A percentile compares a stretch with the other conserved stretches of the same genome.
phyloP scores from a whole-genome alignment of 768 basidiomycete species.

The Lentinula aciculospora region DNA sequence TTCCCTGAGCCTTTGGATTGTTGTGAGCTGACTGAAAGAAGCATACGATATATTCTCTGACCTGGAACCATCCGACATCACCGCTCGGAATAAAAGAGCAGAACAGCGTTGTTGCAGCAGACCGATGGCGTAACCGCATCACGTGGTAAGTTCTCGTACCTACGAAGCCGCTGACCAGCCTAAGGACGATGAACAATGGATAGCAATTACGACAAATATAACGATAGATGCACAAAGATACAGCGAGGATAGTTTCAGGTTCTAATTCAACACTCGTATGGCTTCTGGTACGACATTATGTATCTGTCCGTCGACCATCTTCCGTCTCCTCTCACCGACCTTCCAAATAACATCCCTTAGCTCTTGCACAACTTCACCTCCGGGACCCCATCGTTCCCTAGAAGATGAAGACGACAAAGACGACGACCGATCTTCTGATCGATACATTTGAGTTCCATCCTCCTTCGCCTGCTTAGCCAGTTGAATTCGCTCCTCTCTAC shows the following conservation, averaged over 20 bases:
- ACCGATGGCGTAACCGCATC: too few relatives aligned
- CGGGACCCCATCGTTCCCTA: slow-evolving; percentile 57
- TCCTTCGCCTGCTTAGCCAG: slow-evolving; percentile 51
- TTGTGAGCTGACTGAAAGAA: not conserved
- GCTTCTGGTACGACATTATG: slow-evolving; percentile 8
- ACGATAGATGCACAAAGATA: not conserved
- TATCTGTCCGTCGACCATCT: slow-evolving; percentile 26
- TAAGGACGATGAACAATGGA: not conserved
- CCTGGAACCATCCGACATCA: slow-evolving; percentile 61
- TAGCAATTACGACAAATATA: not conserved
- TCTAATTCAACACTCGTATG: not conserved
- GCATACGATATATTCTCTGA: slow-evolving; percentile 16
- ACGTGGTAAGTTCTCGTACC: too few relatives aligned
- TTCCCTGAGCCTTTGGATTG: slow-evolving; percentile 59
- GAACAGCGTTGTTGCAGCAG: not conserved
- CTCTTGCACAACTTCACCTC: slow-evolving; percentile 78
- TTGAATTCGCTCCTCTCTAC: slow-evolving; percentile 71
- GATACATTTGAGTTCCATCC: slow-evolving; percentile 20
- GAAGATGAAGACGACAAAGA: not conserved
- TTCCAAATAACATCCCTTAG: slow-evolving; percentile 86
- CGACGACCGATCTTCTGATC: slow-evolving; percentile 10
- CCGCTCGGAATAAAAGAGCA: not conserved
- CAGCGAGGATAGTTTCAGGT: not conserved
- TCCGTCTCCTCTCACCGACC: slow-evolving; percentile 64
- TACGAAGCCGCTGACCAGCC: too few relatives aligned